Evolutionary conservation across 352 stramenopile species (phyloP).

Genomic region (Pythium chondricola): DNA sequence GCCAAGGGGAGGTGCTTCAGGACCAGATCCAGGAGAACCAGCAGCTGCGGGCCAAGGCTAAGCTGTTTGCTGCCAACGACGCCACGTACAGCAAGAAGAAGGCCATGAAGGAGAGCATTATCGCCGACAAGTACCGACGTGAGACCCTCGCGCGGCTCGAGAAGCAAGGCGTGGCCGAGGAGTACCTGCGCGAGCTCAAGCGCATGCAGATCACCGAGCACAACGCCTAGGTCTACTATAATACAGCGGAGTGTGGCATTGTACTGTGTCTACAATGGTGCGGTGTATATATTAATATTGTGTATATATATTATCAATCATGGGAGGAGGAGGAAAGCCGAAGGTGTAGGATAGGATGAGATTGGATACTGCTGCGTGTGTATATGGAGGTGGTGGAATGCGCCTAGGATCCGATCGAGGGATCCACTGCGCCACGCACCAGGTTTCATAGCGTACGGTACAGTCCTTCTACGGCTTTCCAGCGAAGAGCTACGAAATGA

Average conservation of each 20-base stretch:
- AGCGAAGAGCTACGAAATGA: no score
- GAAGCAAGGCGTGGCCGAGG: slow-evolving; percentile 57
- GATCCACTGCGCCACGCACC: no score
- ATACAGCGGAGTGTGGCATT: no score
- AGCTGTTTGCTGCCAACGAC: slow-evolving; percentile 63
- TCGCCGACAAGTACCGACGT: slow-evolving; percentile 66
- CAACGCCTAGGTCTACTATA: slow-evolving; percentile 30
- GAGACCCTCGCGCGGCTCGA: slow-evolving; percentile 55
- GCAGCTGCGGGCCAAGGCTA: slow-evolving; percentile 42
- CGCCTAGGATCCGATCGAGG: no score
- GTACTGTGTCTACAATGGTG: background rate
- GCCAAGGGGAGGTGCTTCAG: slow-evolving; percentile 28
- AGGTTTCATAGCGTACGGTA: no score
- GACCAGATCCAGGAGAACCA: slow-evolving; percentile 63
- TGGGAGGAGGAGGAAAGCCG: no score
- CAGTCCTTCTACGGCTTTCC: no score
- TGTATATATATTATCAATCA: no score
- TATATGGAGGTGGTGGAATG: no score
- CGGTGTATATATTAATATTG: slow-evolving; percentile 34
- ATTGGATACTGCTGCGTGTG: no score
- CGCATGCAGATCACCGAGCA: slow-evolving; percentile 59
- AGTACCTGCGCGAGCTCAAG: slow-evolving; percentile 62
- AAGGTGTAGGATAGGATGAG: no score
- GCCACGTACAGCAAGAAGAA: slow-evolving; percentile 71
- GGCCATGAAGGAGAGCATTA: slow-evolving; percentile 57